phyloP scores from a whole-genome alignment of 441 rosid species.

The Caryocar brasiliense region DNA sequence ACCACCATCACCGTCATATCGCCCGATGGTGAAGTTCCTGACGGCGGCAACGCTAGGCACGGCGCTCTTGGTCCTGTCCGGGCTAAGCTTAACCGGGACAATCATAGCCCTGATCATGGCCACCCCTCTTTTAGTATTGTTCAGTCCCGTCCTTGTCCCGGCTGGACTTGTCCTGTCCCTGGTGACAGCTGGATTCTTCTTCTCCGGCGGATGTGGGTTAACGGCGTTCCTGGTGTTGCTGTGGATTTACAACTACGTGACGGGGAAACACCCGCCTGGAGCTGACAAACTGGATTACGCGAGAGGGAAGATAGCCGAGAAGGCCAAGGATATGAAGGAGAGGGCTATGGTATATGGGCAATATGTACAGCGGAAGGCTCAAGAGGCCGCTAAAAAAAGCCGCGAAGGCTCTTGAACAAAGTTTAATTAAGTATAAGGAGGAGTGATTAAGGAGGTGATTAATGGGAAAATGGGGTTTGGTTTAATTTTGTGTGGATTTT shows the following conservation, averaged over 20 bases:
- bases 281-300: constrained; percentile 55
- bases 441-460: too few species aligned
- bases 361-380: constrained; percentile 35
- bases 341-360: constrained; percentile 33
- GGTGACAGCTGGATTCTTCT: constrained; percentile 34
- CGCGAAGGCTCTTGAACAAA: too few species aligned
- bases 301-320: constrained; percentile 26
- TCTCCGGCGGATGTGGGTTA: constrained; percentile 52
- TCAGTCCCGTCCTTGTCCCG: constrained; percentile 54
- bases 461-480: too few species aligned
- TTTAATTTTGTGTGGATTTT: too few species aligned
- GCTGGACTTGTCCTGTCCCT: constrained; percentile 28
- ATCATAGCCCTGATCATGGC: constrained; percentile 45
- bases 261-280: constrained; percentile 55
- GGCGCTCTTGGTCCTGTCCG: constrained; percentile 32
- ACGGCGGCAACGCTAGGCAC: constrained; percentile 42
- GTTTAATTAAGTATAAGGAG: too few species aligned
- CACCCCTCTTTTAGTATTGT: constrained; percentile 51
- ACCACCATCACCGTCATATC: constrained; percentile 18
- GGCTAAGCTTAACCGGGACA: constrained; percentile 45
- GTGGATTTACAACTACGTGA: constrained; percentile 55
- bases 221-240: constrained; percentile 37
- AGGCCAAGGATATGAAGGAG: constrained; percentile 29
- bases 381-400: constrained; percentile 23
- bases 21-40: constrained; percentile 36